Evolutionary conservation across 2,329 filamentous ascomycete species (phyloP).

Genomic region (Fusarium nurragi): DNA sequence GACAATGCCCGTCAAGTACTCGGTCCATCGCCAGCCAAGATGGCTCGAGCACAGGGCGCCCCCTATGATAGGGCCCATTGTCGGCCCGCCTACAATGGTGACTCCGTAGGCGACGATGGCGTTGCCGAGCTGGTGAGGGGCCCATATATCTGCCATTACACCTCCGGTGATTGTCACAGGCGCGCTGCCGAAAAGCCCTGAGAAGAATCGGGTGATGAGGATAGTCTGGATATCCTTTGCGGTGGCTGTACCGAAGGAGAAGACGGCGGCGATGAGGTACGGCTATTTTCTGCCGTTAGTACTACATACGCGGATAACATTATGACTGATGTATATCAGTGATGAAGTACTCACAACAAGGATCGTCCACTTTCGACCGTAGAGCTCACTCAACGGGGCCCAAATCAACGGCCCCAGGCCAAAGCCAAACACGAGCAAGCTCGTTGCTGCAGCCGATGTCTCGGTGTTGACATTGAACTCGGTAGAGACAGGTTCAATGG

Average conservation of each 20-base stretch:
- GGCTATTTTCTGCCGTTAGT: not conserved
- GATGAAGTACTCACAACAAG: not conserved
- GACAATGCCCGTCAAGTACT: not conserved
- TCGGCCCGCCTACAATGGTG: not conserved
- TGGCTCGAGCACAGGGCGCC: not conserved
- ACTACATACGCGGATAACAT: not conserved
- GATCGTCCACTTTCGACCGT: slow-evolving; percentile 4
- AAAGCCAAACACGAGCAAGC: not conserved
- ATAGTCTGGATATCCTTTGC: not conserved
- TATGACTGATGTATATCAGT: no score
- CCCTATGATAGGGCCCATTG: not conserved
- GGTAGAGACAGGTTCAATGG: not conserved
- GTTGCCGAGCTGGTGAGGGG: not conserved
- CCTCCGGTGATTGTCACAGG: not conserved
- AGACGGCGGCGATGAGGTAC: not conserved
- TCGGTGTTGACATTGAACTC: not conserved
- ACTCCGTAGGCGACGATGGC: slow-evolving; percentile 1
- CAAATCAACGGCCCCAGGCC: not conserved
- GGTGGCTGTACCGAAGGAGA: not conserved
- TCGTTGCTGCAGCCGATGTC: not conserved
- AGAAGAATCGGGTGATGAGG: not conserved
- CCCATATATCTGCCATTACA: not conserved
- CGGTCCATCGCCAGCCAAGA: not conserved
- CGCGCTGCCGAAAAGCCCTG: not conserved
- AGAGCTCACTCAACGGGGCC: not conserved